phyloP scores from a whole-genome alignment of 1,284 basidiomycete genomes.

The Tilletia caries region DNA sequence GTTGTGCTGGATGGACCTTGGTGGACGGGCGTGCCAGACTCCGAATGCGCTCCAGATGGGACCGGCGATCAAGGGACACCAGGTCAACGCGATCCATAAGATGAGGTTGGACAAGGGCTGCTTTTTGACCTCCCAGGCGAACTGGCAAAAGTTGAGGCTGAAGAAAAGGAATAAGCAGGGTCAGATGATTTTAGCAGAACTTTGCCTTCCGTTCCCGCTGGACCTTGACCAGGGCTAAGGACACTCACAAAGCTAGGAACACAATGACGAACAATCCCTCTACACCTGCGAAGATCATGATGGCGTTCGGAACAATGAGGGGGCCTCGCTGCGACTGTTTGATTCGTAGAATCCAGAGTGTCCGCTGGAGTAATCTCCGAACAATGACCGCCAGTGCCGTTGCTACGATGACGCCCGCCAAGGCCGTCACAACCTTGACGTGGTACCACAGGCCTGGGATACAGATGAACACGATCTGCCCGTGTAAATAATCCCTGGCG shows the following conservation, averaged over 20 bases:
- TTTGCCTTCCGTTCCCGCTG: too few species aligned
- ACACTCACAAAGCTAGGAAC: slow-evolving; percentile 2
- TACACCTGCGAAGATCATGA: slow-evolving; percentile 1
- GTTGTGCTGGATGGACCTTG: not conserved
- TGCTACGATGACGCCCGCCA: not conserved
- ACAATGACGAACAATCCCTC: slow-evolving; percentile 2
- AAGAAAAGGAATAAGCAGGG: not conserved
- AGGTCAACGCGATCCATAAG: not conserved
- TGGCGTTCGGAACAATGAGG: not conserved
- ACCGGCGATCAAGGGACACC: slow-evolving; percentile 1
- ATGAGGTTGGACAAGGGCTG: not conserved
- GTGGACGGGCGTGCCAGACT: slow-evolving; percentile 1
- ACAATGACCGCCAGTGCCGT: not conserved
- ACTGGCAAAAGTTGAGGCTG: not conserved
- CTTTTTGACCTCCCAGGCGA: not conserved
- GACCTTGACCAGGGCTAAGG: not conserved
- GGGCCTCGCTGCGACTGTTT: slow-evolving; percentile 2
- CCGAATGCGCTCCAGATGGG: slow-evolving; percentile 8
- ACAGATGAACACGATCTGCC: slow-evolving; percentile 1
- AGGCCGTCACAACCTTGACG: not conserved
- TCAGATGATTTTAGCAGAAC: too few species aligned
- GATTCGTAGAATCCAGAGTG: not conserved
- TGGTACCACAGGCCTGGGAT: not conserved
- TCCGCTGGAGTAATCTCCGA: not conserved
- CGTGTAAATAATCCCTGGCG: not conserved